Evolutionary conservation across 129 eudicot genomes (phyloP).

Genomic region (Erigeron canadensis): DNA sequence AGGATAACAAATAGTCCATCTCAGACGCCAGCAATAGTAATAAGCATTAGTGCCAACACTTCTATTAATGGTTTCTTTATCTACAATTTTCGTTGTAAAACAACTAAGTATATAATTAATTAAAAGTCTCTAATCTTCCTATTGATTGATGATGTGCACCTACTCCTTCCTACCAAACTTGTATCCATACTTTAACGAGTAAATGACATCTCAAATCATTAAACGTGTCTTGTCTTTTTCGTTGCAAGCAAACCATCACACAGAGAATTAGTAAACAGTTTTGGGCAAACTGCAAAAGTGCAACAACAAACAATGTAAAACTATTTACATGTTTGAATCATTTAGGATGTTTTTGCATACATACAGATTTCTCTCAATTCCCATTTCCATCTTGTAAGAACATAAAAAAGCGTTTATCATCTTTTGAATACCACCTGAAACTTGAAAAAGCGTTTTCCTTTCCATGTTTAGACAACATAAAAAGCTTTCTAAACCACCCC

Average conservation of each 20-base stretch:
- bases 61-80: background rate
- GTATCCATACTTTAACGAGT: background rate
- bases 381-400: background rate
- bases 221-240: background rate
- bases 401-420: no score
- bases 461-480: no score
- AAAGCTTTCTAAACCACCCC: no score
- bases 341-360: background rate
- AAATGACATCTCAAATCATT: background rate
- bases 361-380: background rate
- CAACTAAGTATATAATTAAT: background rate
- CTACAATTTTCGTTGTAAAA: background rate
- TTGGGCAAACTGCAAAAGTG: background rate
- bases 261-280: background rate
- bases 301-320: background rate
- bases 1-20: background rate
- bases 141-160: background rate
- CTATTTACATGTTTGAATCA: no score
- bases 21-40: no score
- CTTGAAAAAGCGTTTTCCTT: no score
- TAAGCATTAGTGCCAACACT: background rate
- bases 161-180: background rate
- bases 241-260: background rate
- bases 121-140: background rate
- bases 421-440: no score